These are phyloP conservation scores for Bruguiera sexangula DNA, from an alignment of 345 rosid genomes.

Conservation along the genomic window DNA sequence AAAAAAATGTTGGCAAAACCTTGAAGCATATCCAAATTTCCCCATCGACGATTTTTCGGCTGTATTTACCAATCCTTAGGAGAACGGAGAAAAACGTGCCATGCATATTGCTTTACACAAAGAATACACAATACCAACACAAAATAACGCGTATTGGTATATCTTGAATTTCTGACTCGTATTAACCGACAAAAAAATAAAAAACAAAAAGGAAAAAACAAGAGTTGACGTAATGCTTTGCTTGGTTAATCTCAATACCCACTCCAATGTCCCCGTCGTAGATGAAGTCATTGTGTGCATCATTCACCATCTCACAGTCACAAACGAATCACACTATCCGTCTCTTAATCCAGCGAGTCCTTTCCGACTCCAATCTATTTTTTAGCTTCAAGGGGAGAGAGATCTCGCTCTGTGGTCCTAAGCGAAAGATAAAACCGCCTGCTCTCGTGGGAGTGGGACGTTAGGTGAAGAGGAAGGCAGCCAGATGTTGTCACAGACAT, in stretches of 20 bases:
- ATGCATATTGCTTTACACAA: not conserved
- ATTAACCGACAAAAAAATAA: too few relatives aligned
- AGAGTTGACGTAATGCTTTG: conserved; percentile 4
- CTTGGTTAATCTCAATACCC: conserved; percentile 31
- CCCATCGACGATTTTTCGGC: not conserved
- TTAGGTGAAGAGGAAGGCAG: conserved; percentile 22
- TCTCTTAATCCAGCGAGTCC: conserved; percentile 41
- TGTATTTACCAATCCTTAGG: not conserved
- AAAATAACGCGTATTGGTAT: too few relatives aligned
- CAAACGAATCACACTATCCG: conserved; percentile 25
- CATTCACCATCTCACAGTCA: conserved; percentile 29
- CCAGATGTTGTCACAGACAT: conserved; percentile 9
- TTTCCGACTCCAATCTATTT: not conserved
- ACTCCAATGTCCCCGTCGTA: conserved; percentile 34
- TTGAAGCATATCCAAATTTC: not conserved
- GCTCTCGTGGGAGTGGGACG: conserved; percentile 10
- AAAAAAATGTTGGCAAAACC: not conserved
- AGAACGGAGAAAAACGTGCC: not conserved
- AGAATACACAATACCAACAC: too few relatives aligned
- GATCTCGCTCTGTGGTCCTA: conserved; percentile 9
- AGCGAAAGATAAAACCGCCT: conserved; percentile 21
- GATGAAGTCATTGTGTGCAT: conserved; percentile 50
- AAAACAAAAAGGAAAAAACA: not conserved
- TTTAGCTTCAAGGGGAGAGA: conserved; percentile 35
- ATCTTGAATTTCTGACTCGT: too few relatives aligned